A percentile compares a stretch with the other conserved stretches of the same genome.
These are phyloP conservation scores for Orbilia oligospora DNA, from an alignment of 2,329 filamentous ascomycete genomes.

Conservation along the genomic window DNA sequence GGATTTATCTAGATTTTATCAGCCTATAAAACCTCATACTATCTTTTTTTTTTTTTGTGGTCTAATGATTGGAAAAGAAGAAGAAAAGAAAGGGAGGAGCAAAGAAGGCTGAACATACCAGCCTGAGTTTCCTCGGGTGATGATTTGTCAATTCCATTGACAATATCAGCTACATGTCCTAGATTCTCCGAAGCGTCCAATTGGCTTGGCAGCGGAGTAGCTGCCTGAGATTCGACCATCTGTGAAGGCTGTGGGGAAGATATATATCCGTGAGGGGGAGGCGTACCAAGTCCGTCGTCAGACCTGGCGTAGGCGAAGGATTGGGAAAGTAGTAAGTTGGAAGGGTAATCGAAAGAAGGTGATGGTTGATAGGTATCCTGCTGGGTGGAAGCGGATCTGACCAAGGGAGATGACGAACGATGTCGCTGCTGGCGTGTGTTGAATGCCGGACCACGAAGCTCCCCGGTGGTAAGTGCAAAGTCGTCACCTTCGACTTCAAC, in stretches of 20 bases:
- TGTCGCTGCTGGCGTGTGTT: conserved; percentile 26
- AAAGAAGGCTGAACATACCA: conserved; percentile 24
- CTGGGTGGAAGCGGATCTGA: conserved; percentile 32
- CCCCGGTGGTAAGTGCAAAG: conserved; percentile 7
- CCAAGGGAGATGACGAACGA: conserved; percentile 40
- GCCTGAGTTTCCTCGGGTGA: conserved; percentile 15
- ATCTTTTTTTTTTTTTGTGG: background rate
- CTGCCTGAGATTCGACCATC: conserved; percentile 58
- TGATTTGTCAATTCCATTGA: conserved; percentile 16
- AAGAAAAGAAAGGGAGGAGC: background rate
- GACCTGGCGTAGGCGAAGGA: conserved; percentile 53
- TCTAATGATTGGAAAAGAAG: background rate
- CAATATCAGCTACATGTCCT: background rate
- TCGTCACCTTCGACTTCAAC: conserved; percentile 1
- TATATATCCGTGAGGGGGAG: conserved; percentile 39
- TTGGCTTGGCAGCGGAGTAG: conserved; percentile 54
- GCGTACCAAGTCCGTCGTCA: conserved; percentile 54
- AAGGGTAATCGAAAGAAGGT: conserved; percentile 20
- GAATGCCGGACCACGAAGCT: conserved; percentile 12
- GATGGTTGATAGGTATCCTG: conserved; percentile 33
- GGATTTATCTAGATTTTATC: conserved; percentile 22
- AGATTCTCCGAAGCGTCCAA: conserved; percentile 40
- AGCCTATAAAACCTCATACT: background rate
- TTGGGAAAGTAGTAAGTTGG: conserved; percentile 13
- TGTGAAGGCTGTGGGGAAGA: conserved; percentile 57